Conservation (phyloP, 1,139 yeast species). For the Sugiyamaella sp. region DNA sequence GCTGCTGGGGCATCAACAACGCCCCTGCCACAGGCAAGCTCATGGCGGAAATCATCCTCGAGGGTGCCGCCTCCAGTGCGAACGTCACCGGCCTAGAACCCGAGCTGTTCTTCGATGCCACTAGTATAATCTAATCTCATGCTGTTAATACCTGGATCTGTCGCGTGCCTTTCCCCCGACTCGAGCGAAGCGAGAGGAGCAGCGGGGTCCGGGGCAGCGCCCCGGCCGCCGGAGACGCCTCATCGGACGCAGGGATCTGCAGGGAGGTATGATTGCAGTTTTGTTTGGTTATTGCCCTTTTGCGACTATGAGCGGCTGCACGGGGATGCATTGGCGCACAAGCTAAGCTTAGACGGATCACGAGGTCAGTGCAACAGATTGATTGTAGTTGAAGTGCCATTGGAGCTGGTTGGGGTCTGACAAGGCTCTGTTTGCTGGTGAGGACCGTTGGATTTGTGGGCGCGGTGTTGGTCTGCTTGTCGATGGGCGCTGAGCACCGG, state of each 20-base stretch:
- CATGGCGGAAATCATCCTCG: conserved; percentile 83
- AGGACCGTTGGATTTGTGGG: no score
- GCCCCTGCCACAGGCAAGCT: conserved; percentile 96
- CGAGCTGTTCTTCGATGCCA: conserved; percentile 67
- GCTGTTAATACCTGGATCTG: background rate
- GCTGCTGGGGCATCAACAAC: conserved; percentile 98
- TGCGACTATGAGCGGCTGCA: background rate
- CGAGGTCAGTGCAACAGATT: background rate
- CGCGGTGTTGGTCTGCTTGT: no score
- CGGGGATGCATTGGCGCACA: no score
- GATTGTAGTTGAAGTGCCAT: no score
- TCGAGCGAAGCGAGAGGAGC: no score
- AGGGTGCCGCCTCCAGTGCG: conserved; percentile 80
- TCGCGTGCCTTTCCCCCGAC: no score
- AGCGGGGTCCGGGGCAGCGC: background rate
- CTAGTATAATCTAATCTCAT: conserved; percentile 9
- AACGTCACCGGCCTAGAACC: conserved; percentile 85
- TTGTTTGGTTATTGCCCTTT: background rate
- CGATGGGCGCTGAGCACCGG: no score
- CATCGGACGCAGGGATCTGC: no score
- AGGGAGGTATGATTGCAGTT: no score
- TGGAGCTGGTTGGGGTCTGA: no score
- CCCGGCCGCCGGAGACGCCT: background rate
- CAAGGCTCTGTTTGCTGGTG: no score
- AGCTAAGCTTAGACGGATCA: background rate